Base-by-base conservation (phyloP, 164 flowering plant genomes). In the Pachysandra terminalis region DNA sequence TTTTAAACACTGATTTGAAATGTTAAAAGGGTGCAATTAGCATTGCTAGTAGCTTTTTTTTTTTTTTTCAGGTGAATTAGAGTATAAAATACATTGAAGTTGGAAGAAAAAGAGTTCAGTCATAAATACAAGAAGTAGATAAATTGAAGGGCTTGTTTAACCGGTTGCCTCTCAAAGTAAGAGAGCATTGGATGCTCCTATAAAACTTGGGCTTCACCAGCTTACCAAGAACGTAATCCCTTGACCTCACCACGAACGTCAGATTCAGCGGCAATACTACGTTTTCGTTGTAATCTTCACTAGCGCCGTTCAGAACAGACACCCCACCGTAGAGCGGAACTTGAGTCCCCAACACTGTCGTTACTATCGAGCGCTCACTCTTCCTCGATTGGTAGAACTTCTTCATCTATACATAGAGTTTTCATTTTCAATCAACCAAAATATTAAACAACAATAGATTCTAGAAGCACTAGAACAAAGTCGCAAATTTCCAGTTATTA, bases 321-420 rank as follows among this genome's bases (percentile, higher is more conserved):
- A 86, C 73, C 5, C 84, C 93, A 0, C 99, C 98, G 53, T 95
- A 95, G 9, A 92, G 79, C 2, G 99, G 97, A 27, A 88, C 83
- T 63, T 86, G 89, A 19, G 70, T 63, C 19, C 87, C 96, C 9
- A 52, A 15, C 55, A 94, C 89, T 59, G 49, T 63, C 6, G 79
- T 79, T 15, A 23, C 56, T 24, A 88, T 58, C 37, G 9, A 64
- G 21, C 85, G 40, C 49, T 84, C 68, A 24, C 83, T 87, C 84
- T 89, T 90, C 79, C 97, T 83, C 9, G 82, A 65, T 67, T 83
- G 81, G 41, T 86, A 88, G 59, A 90, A 88, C 72, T 83, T 68
- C 74, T 77, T 61, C 85, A 92, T 88, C 99, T 83, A 52, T 22
- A 51, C 35, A n/a, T n/a, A n/a, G n/a, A n/a, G n/a, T 21, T 55